These are phyloP conservation scores for Mycena indigotica DNA, from an alignment of 768 basidiomycete species.

Conservation along the genomic window DNA sequence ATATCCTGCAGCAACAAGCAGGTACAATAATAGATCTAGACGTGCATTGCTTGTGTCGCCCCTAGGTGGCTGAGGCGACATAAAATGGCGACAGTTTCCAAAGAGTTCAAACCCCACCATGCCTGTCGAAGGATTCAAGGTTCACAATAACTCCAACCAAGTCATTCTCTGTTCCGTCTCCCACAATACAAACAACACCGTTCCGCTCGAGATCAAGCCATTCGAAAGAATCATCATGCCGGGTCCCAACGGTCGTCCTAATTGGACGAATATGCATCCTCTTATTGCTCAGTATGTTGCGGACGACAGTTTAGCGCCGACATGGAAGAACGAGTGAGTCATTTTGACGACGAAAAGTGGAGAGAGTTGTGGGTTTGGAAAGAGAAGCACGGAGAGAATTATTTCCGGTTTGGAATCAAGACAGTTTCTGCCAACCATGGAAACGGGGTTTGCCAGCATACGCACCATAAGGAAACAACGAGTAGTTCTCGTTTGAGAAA, in stretches of 20 bases:
- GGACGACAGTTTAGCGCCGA: conserved; percentile 10
- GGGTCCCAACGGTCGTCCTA: conserved; percentile 4
- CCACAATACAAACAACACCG: conserved; percentile 8
- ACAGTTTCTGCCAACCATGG: conserved; percentile 9
- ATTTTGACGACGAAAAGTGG: conserved; percentile 18
- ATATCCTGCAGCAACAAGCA: neutral
- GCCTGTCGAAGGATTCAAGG: conserved; percentile 13
- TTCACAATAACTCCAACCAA: conserved; percentile 21
- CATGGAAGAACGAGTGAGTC: conserved; percentile 20
- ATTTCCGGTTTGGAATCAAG: conserved; percentile 20
- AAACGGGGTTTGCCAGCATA: conserved; percentile 15
- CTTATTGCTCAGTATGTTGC: conserved; percentile 22
- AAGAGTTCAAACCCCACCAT: neutral
- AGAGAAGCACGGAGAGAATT: conserved; percentile 18
- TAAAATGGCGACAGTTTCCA: no score
- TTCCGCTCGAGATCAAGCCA: conserved; percentile 12
- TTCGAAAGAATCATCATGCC: conserved; percentile 17
- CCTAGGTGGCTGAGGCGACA: no score
- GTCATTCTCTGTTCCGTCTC: conserved; percentile 15
- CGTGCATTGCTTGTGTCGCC: no score
- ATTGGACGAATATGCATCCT: conserved; percentile 24
- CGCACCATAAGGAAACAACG: conserved; percentile 12
- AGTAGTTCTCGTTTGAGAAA: no score
- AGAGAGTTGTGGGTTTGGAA: conserved; percentile 17
- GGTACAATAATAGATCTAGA: no score